Base-by-base conservation (phyloP, 106 monocot genomes). In the Apostasia shenzhenica region DNA sequence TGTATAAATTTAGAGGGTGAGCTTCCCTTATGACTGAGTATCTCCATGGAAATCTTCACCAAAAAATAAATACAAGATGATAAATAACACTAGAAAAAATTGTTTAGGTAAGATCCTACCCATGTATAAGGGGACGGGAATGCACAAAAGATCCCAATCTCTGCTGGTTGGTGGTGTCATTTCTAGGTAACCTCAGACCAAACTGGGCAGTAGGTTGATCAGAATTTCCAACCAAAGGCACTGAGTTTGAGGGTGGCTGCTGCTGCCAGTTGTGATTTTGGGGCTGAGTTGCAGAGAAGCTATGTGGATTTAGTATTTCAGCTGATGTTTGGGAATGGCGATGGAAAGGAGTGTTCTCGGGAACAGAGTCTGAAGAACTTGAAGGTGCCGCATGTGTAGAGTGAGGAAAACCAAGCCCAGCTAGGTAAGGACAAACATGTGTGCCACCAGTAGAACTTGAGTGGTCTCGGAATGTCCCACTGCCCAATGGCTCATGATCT, bases 401-500 rank as follows among this genome's bases (percentile, higher is more conserved):
- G 69, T 78, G 77, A 64, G 75, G 63, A 54, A 56, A 67, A 4
- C 83, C 79, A 67, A 81, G 77, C 12, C 81, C 61, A 48, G 84
- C 77, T n/a, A 80, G 40, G 80, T 81, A 85, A 9, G 84, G 84
- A 64, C 84, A 85, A 8, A 70, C 67, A 68, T 75, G 84, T 11
- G 74, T 41, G 56, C 71, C 75, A 14, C 50, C 57, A 41, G 79
- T 72, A 65, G 79, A 45, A 58, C 69, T 79, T 49, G 75, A 68
- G 54, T 73, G 76, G 47, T 81, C 81, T 73, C 77, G 74, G 10
- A 74, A 81, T 74, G 70, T 58, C 11, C 45, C 54, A 38, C 51
- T 71, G 14, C 80, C 67, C 67, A 74, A 64, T 14, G 77, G 60
- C 54, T 85, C 84, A 54, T 85, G 80, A 85, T 77, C 80, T 85